A percentile compares a stretch with the other conserved stretches of the same genome.
Evolutionary conservation across 768 basidiomycete genomes (phyloP).

Genomic region (Heimioporus sp.): DNA sequence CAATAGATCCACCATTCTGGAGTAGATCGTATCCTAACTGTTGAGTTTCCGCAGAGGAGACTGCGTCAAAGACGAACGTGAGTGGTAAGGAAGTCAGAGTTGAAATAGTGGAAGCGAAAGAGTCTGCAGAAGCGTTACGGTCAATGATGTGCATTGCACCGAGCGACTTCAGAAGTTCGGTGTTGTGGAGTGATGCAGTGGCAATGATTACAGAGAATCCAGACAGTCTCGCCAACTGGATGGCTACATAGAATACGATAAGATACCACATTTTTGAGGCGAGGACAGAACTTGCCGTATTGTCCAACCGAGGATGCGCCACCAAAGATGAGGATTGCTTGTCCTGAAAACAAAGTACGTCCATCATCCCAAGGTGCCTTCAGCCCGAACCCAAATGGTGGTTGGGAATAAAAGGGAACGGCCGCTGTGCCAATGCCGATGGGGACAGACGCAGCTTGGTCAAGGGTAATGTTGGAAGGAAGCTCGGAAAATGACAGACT

Average conservation of each 20-base stretch:
- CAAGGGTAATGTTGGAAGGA: conserved; percentile 36
- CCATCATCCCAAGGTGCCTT: conserved; percentile 36
- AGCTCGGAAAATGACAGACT: conserved; percentile 31
- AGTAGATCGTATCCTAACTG: conserved; percentile 31
- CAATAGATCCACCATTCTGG: conserved; percentile 29
- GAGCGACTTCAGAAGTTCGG: conserved; percentile 30
- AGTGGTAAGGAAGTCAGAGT: conserved; percentile 14
- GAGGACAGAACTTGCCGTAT: conserved; percentile 28
- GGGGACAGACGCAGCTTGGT: conserved; percentile 39
- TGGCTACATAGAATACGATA: conserved; percentile 19
- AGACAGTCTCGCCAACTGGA: conserved; percentile 35
- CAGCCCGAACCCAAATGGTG: conserved; percentile 27
- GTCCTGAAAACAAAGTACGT: conserved; percentile 26
- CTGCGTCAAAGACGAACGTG: conserved; percentile 23
- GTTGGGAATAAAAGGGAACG: conserved; percentile 30
- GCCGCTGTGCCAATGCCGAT: conserved; percentile 31
- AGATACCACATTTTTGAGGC: neutral
- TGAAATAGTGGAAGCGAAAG: conserved; percentile 14
- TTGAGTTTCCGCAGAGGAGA: conserved; percentile 33
- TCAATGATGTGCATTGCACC: conserved; percentile 40
- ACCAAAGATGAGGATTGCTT: conserved; percentile 36
- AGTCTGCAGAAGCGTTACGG: conserved; percentile 17
- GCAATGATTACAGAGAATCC: conserved; percentile 38
- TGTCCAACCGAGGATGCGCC: conserved; percentile 39
- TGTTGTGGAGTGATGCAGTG: conserved; percentile 38